Conservation (phyloP, 116 monocot genomes). For the Thalassia testudinum region DNA sequence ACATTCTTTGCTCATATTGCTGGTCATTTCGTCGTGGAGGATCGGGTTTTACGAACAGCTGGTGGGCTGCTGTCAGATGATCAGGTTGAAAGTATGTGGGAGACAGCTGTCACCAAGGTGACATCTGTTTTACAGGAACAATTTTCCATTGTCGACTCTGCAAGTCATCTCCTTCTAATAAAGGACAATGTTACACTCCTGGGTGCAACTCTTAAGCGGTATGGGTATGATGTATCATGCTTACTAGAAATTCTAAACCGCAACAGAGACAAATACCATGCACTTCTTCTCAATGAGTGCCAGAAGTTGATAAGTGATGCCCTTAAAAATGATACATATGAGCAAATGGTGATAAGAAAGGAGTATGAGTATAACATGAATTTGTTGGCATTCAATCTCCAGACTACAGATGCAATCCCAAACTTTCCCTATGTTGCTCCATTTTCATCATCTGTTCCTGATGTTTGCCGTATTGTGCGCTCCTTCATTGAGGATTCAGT, state of each 20-base stretch:
- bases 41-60: conserved; percentile 62
- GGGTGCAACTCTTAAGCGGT: conserved; percentile 48
- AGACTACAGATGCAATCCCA: conserved; percentile 46
- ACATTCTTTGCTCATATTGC: too few relatives aligned
- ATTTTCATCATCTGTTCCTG: too few relatives aligned
- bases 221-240: conserved; percentile 47
- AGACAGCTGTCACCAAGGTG: conserved; percentile 42
- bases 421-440: conserved; percentile 64
- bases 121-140: conserved; percentile 54
- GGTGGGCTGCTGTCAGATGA: conserved; percentile 51
- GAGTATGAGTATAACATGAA: conserved; percentile 88
- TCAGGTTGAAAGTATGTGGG: conserved; percentile 82
- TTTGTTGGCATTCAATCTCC: conserved; percentile 58
- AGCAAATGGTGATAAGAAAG: too few relatives aligned
- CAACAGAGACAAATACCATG: conserved; percentile 79
- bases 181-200: too few relatives aligned
- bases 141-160: conserved; percentile 50
- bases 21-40: conserved; percentile 87
- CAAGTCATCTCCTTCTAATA: too few relatives aligned
- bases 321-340: conserved; percentile 51
- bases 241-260: conserved; percentile 60
- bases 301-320: conserved; percentile 41
- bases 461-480: too few relatives aligned
- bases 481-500: conserved; percentile 88
- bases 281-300: conserved; percentile 60